Base-by-base conservation (phyloP, 2,329 filamentous ascomycete species). In the Ophiognomonia clavigignenti-juglandacearum region DNA sequence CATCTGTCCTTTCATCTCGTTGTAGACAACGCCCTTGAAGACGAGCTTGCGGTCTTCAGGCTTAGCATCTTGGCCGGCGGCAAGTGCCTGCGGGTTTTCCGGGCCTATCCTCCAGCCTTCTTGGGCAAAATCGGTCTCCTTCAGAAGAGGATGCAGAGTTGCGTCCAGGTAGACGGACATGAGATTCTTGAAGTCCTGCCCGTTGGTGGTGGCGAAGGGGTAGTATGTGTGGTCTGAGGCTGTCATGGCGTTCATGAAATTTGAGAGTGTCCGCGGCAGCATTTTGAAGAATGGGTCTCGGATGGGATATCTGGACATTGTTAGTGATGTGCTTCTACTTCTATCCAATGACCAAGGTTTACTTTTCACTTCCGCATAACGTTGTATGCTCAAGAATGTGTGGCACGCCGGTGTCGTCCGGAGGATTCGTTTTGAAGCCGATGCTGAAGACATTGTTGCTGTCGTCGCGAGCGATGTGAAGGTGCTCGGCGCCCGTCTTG, bases 251-350 rank as follows among this genome's bases (percentile, higher is more conserved):
- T 98, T 98, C 93, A 98, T 98, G 63, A 96, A 98, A 68, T 97
- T 98, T 54, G 93, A 96, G n/a, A 98, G 77, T 5, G 93, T 96
- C 57, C 93, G 83, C 19, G 93, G 93, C 22, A 98, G 79, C 93
- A 98, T 98, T 78, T 97, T 98, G 76, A 98, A 98, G 75, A 98
- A 98, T 0, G 93, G 93, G 61, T 98, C 93, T 53, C 93, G 88
- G 49, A 98, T 92, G n/a, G 93, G 93, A 63, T 91, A 95, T 65
- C 88, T 92, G 62, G 43, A 48, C 14, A n/a, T 34, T 16, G 50
- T 70, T 49, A 69, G 64, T 47, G 16, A 6, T 19, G 36, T 16
- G 24, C 32, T 7, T 3, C 18, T 14, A n/a, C n/a, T n/a, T n/a
- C n/a, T n/a, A n/a, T n/a, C n/a, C n/a, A n/a, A n/a, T n/a, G n/a